Conservation (phyloP, 345 rosid species). For the Populus tremula region DNA sequence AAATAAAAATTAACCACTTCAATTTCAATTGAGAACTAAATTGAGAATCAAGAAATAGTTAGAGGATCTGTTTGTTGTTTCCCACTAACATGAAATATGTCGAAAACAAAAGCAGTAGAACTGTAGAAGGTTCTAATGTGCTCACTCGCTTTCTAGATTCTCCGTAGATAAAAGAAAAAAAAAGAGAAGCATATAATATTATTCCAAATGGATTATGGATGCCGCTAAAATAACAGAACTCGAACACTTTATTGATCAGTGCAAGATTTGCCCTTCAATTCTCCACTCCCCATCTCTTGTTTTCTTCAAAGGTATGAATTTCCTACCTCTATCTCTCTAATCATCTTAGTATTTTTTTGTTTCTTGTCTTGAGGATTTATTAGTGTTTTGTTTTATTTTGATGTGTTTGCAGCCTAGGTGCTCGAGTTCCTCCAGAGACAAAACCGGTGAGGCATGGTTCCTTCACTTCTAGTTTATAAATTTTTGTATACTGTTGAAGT, state of each 20-base stretch:
- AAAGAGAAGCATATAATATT: background rate
- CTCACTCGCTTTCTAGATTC: background rate
- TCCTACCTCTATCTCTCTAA: background rate
- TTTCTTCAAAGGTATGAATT: conserved; percentile 57
- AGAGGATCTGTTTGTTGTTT: too few species aligned
- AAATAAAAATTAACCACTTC: too few species aligned
- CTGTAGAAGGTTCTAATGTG: background rate
- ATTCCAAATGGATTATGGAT: conserved; percentile 29
- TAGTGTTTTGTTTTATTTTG: background rate
- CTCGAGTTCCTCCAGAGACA: conserved; percentile 50
- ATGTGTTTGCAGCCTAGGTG: conserved; percentile 59
- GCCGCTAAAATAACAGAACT: conserved; percentile 44
- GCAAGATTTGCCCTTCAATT: conserved; percentile 63
- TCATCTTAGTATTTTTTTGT: background rate
- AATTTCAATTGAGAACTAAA: too few species aligned
- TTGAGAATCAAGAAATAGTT: too few species aligned
- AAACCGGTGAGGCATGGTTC: conserved; percentile 41
- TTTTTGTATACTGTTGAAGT: background rate
- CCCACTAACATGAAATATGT: too few species aligned
- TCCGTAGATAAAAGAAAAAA: background rate
- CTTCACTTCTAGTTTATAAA: background rate
- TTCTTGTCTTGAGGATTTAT: background rate
- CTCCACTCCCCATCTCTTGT: conserved; percentile 56
- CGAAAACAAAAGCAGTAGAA: too few species aligned
- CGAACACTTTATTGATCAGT: conserved; percentile 40